Evolutionary conservation across 2,329 filamentous ascomycete genomes (phyloP).

Genomic region (Penicillium sp.): DNA sequence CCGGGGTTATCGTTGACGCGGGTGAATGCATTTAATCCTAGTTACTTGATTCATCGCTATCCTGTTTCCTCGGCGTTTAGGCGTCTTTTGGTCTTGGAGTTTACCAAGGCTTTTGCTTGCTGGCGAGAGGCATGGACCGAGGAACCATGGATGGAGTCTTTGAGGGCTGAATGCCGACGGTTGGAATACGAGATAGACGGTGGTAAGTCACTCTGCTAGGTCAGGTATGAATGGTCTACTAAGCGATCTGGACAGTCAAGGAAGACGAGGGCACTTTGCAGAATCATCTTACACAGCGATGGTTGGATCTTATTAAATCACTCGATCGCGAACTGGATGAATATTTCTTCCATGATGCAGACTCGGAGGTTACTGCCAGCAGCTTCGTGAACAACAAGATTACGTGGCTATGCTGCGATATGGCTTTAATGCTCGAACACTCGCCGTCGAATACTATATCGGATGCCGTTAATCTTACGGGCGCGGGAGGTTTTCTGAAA

Average conservation of each 20-base stretch:
- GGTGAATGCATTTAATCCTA: background rate
- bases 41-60: background rate
- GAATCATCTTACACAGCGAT: no score
- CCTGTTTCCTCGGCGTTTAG: background rate
- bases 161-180: background rate
- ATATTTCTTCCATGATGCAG: background rate
- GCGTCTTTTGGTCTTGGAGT: background rate
- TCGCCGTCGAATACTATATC: background rate
- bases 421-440: background rate
- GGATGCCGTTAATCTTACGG: background rate
- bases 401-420: background rate
- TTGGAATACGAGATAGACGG: background rate
- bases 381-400: background rate
- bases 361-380: background rate
- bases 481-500: background rate
- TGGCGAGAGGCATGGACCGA: background rate
- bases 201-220: slow-evolving; percentile 1
- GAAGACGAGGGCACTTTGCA: no score
- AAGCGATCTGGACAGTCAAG: no score
- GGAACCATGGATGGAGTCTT: background rate
- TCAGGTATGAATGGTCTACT: no score
- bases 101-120: background rate
- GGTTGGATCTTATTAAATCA: no score
- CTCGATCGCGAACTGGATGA: background rate
- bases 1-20: background rate